phyloP scores from a whole-genome alignment of 2,329 filamentous ascomycete species.

The Fusarium hostae region DNA sequence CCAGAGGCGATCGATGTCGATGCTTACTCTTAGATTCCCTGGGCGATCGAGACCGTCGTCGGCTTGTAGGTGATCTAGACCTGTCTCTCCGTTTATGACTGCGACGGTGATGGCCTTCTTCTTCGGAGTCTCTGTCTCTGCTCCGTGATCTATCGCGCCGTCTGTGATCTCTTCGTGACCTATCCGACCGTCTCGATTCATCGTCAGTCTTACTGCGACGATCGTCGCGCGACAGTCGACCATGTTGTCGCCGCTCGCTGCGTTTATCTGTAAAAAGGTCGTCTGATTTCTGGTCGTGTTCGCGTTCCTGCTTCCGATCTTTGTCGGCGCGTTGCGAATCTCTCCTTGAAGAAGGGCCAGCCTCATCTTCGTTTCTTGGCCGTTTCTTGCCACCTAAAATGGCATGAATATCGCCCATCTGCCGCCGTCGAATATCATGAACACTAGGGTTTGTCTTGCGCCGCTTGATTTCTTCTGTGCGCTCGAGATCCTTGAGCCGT shows the following conservation, averaged over 20 bases:
- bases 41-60: constrained; percentile 49
- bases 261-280: constrained; percentile 40
- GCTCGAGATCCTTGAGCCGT: constrained; percentile 72
- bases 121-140: constrained; percentile 21
- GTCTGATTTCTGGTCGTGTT: constrained; percentile 8
- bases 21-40: constrained; percentile 46
- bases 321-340: constrained; percentile 25
- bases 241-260: constrained; percentile 36
- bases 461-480: constrained; percentile 57
- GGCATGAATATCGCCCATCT: constrained; percentile 70
- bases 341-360: constrained; percentile 26
- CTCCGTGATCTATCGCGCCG: constrained; percentile 34
- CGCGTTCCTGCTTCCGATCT: constrained; percentile 6
- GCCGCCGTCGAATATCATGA: constrained; percentile 65
- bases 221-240: constrained; percentile 42
- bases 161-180: constrained; percentile 28
- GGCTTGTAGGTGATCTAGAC: constrained; percentile 44
- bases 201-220: constrained; percentile 29
- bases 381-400: constrained; percentile 62
- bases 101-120: constrained; percentile 24
- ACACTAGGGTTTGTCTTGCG: constrained; percentile 58
- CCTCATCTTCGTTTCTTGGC: constrained; percentile 39
- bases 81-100: constrained; percentile 37
- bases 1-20: constrained; percentile 48
- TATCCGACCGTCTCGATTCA: constrained; percentile 15